phyloP scores from a whole-genome alignment of 306 rosid species.

The Spatholobus suberectus region DNA sequence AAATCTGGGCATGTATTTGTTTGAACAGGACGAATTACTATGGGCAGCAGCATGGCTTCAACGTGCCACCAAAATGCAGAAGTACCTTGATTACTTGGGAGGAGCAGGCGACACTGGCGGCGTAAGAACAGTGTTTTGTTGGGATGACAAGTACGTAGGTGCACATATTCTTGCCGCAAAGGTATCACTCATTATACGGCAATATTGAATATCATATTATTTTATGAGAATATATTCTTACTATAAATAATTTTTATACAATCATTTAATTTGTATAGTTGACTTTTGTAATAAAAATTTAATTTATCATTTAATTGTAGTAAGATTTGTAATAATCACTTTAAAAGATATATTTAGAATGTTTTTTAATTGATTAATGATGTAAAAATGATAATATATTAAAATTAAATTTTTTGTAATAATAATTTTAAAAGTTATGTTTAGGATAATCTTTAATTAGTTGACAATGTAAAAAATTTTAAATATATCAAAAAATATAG shows the following conservation, averaged over 20 bases:
- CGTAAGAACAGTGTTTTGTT: conserved; percentile 53
- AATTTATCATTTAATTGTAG: too few relatives aligned
- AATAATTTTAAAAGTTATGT: too few relatives aligned
- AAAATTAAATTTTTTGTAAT: too few relatives aligned
- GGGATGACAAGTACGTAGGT: conserved; percentile 71
- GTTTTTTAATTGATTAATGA: too few relatives aligned
- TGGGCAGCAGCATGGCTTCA: conserved; percentile 84
- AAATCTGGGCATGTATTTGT: background rate
- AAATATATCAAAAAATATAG: too few relatives aligned
- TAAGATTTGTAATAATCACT: too few relatives aligned
- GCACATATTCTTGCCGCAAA: conserved; percentile 59
- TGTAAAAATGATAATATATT: too few relatives aligned
- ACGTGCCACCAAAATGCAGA: conserved; percentile 46
- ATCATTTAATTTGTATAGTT: background rate
- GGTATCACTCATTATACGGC: conserved; percentile 32
- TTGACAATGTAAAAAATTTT: too few relatives aligned
- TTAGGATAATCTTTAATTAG: too few relatives aligned
- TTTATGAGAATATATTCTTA: too few relatives aligned
- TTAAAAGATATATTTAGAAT: too few relatives aligned
- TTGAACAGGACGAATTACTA: conserved; percentile 57
- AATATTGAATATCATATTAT: background rate
- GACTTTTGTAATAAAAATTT: too few relatives aligned
- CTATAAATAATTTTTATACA: background rate
- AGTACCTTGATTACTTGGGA: conserved; percentile 48
- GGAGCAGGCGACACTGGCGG: conserved; percentile 44